Evolutionary conservation across 805 yeast genomes (phyloP), one percentile per base, ranked within the genome.

Genomic region (Wickerhamiella azymoides): DNA sequence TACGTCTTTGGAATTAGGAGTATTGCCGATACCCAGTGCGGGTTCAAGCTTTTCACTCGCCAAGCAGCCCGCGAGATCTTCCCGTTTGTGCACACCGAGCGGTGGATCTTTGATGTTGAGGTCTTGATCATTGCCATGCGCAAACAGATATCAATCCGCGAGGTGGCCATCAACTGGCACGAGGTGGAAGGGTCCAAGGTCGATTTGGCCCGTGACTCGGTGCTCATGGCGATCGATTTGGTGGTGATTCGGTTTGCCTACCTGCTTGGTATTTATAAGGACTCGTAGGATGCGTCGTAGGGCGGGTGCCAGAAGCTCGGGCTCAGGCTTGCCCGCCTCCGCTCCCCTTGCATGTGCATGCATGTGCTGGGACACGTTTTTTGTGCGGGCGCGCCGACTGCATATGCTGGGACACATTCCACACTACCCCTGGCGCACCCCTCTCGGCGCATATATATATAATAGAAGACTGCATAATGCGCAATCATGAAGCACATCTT

Each of bases 101-200:
- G 97, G 44, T 92, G 98, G 98, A 92, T 92, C 32, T 92, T 92
- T 63, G 98, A 92, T 59, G 96, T 92, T 27, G 98, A 92, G 65
- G 75, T 89, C 13, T 68, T 92, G 53, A 74, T 92, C 45, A 66
- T 92, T 49, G 96, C 88, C 1, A 74, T 76, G 53, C 69, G 83
- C 50, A 84, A 84, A 60, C 55, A 63, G 0, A 77, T 89, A 35
- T 70, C 73, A 3, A 70, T 88, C 40, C 66, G 64, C 43, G 98
- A 92, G 65, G 74, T 88, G 16, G 77, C 96, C 9, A 84, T 92
- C 35, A 81, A 81, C 49, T 92, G 98, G 98, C 95, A 86, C 63
- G 98, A 92, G 63, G 92, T 92, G 39, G 93, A 75, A 54, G 98
- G 98, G 0, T 83, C 94, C 37, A 92, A 92, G 63, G 81, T 92